Conservation (phyloP, 495 filamentous ascomycete genomes). For the Apiosordaria backusii region DNA sequence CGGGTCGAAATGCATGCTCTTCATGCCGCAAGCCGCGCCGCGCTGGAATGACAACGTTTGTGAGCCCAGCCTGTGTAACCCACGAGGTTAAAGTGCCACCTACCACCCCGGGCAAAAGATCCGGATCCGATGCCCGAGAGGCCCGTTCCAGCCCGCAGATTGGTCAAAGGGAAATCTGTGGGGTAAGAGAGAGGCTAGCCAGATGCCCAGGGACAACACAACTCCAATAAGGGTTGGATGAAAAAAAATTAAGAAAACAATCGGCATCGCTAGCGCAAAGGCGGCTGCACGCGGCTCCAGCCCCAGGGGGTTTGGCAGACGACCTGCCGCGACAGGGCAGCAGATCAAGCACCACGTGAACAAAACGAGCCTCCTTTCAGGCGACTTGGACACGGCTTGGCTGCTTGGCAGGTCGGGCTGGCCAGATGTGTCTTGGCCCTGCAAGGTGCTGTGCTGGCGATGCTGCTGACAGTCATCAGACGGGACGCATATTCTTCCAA, state of each 20-base stretch:
- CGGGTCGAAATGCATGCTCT: neutral
- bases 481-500: neutral
- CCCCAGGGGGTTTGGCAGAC: conserved; percentile 11
- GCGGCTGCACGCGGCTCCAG: conserved; percentile 6
- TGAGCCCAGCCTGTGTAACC: neutral
- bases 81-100: neutral
- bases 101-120: neutral
- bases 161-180: neutral
- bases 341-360: conserved; percentile 36
- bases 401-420: conserved; percentile 2
- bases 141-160: neutral
- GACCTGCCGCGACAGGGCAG: conserved; percentile 8
- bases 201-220: neutral
- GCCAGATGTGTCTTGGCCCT: conserved; percentile 1
- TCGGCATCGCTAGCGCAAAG: neutral
- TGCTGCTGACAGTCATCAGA: neutral
- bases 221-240: neutral
- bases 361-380: conserved; percentile 16
- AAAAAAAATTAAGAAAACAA: neutral
- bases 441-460: neutral
- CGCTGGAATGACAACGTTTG: neutral
- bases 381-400: neutral
- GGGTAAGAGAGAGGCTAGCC: neutral
- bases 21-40: neutral
- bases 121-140: conserved; percentile 1